Percentiles rank a stretch among this genome's conserved stretches.
Evolutionary conservation across 73 alveolate genomes (phyloP).

Genomic region (Stentor coeruleus): DNA sequence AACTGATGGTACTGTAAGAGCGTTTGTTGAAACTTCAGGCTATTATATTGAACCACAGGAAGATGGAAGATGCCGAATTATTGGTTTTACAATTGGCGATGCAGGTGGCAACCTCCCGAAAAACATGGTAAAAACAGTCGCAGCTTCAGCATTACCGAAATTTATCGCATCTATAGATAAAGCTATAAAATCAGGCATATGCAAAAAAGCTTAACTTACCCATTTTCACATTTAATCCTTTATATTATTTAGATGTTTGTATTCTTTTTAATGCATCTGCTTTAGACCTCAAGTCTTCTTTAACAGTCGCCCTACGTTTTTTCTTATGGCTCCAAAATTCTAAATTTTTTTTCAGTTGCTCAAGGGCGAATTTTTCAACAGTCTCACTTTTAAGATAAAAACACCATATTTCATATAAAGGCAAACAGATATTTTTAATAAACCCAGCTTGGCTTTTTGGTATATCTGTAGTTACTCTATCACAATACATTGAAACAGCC

Average conservation of each 20-base stretch:
- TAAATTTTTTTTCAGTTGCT: not conserved
- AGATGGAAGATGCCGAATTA: not conserved
- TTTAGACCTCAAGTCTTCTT: not conserved
- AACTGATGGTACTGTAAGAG: not conserved
- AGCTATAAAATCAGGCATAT: not conserved
- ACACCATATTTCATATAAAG: conserved; percentile 24
- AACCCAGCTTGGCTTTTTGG: conserved; percentile 29
- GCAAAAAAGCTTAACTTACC: too few species aligned
- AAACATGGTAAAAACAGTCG: not conserved
- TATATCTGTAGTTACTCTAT: conserved; percentile 26
- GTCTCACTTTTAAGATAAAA: conserved; percentile 16
- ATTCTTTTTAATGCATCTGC: not conserved
- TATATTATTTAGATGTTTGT: not conserved
- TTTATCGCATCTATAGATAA: not conserved
- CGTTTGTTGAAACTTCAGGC: not conserved
- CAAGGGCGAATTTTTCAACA: not conserved
- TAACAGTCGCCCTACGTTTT: not conserved
- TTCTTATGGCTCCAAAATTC: not conserved
- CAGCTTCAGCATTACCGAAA: conserved; percentile 5
- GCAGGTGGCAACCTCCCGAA: not conserved
- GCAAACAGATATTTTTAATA: conserved; percentile 18
- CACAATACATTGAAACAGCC: conserved; percentile 30
- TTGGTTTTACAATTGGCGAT: not conserved
- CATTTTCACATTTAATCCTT: too few species aligned
- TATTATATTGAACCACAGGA: not conserved